Percentiles rank a stretch among this genome's conserved stretches.
Evolutionary conservation across 202 grass and related monocot species (phyloP).

Genomic region (Schoenoplectus tabernaemontani): DNA sequence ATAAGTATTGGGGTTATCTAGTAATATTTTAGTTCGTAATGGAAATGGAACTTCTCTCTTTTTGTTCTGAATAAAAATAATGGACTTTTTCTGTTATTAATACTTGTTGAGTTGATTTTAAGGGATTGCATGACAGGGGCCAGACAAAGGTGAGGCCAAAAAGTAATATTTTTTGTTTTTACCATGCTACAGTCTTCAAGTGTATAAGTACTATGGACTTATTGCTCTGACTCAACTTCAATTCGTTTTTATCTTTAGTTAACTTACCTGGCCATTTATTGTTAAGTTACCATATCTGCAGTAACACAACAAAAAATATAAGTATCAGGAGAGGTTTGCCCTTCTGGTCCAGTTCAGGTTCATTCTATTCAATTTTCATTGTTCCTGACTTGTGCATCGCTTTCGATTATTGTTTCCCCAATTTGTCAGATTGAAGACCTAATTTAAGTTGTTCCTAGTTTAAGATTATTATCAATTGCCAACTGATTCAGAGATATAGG

Average conservation of each 20-base stretch:
- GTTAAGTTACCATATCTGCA: not conserved
- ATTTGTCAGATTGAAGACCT: constrained; percentile 1
- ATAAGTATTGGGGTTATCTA: not conserved
- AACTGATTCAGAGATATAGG: not conserved
- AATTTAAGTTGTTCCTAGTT: not conserved
- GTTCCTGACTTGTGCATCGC: not conserved
- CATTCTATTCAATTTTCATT: too few relatives aligned
- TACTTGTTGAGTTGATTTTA: not conserved
- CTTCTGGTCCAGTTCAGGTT: too few relatives aligned
- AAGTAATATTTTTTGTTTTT: not conserved
- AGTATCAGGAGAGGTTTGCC: not conserved
- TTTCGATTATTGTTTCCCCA: not conserved
- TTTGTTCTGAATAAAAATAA: not conserved
- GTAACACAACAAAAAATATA: not conserved
- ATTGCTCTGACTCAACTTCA: not conserved
- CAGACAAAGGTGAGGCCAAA: not conserved
- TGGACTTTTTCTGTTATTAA: not conserved
- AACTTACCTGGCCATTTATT: not conserved
- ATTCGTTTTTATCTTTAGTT: not conserved
- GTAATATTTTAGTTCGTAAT: not conserved
- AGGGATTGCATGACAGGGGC: not conserved
- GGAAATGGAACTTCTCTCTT: not conserved
- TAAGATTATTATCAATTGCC: not conserved
- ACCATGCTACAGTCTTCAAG: not conserved
- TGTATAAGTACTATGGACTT: not conserved